Base-by-base conservation (phyloP, 495 filamentous ascomycete genomes). In the Aspergillus nanangensis region DNA sequence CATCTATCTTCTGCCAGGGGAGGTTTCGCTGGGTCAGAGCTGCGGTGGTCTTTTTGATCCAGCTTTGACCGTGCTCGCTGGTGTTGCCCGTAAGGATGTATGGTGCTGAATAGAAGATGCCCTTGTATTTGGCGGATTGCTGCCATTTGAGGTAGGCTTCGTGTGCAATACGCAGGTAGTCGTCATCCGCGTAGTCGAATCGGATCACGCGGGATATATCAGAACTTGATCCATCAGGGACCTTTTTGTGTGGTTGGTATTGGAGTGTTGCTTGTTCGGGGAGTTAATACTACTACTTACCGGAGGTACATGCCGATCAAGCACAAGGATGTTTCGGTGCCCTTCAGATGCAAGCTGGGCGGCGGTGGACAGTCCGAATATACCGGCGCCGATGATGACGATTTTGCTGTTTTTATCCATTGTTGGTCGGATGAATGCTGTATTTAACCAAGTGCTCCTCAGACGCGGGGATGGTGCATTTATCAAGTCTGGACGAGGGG, bases 181-280 rank as follows among this genome's bases (percentile, higher is more conserved):
- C 44, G 25, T 48, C 38, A 15, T 53, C 50, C 1, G 24, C 45
- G 21, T 53, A 53, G 27, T 53, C 50, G 24, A 42, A 39, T 11
- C 50, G 50, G 27, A 53, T 45, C 4, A 48, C 27, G 5, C 45
- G 38, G 20, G 50, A 53, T 19, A 53, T 53, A n/a, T n/a, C n/a
- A n/a, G 42, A 44, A 19, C 41, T 47, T 19, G 39, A 44, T 20
- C 44, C 50, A 44, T 52, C 45, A 0, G 44, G 29, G 21, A 38
- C 44, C 44, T 46, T 8, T 1, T 8, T 2, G 2, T 37, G 32
- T 45, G n/a, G 27, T 21, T 27, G n/a, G n/a, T n/a, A n/a, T n/a
- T n/a, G n/a, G n/a, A n/a, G n/a, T n/a, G n/a, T n/a, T n/a, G n/a
- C n/a, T n/a, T n/a, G n/a, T 3, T 8, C 15, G 15, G 8, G 35